Evolutionary conservation across 1,284 basidiomycete genomes (phyloP).

Genomic region (Trichosporon sp.): DNA sequence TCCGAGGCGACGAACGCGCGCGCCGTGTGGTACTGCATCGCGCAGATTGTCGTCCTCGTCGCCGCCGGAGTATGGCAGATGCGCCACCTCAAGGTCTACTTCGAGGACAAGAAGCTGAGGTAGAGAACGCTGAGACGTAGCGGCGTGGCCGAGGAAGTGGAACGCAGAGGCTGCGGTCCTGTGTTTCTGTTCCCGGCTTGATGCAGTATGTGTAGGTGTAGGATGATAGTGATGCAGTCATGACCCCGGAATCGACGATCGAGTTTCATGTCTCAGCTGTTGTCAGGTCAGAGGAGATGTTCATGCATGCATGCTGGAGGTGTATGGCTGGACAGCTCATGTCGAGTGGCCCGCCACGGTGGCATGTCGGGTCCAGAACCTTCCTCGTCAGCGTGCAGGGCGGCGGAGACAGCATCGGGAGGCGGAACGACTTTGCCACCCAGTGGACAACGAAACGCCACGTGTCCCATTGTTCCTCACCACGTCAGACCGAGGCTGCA

Average conservation of each 20-base stretch:
- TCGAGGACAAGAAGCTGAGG: constrained; percentile 83
- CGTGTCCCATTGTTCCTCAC: constrained; percentile 4
- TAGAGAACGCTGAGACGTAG: constrained; percentile 46
- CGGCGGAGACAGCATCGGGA: background rate
- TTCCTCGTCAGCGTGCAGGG: background rate
- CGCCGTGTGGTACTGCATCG: constrained; percentile 89
- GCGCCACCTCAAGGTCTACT: constrained; percentile 84
- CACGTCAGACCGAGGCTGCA: constrained; percentile 8
- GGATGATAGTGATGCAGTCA: constrained; percentile 13
- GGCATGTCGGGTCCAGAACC: background rate
- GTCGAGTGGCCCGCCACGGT: background rate
- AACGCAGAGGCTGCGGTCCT: no score
- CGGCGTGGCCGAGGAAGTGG: background rate
- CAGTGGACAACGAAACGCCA: background rate
- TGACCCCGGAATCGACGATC: background rate
- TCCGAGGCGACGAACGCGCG: constrained; percentile 84
- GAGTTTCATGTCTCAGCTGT: no score
- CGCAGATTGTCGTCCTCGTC: constrained; percentile 82
- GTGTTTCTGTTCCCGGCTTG: no score
- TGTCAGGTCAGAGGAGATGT: no score
- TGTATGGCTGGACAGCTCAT: no score
- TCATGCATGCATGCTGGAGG: background rate
- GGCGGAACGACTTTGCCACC: background rate
- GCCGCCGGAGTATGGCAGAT: constrained; percentile 90
- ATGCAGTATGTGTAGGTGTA: background rate